phyloP scores from a whole-genome alignment of 805 yeast genomes.

The Yarrowia sp. region DNA sequence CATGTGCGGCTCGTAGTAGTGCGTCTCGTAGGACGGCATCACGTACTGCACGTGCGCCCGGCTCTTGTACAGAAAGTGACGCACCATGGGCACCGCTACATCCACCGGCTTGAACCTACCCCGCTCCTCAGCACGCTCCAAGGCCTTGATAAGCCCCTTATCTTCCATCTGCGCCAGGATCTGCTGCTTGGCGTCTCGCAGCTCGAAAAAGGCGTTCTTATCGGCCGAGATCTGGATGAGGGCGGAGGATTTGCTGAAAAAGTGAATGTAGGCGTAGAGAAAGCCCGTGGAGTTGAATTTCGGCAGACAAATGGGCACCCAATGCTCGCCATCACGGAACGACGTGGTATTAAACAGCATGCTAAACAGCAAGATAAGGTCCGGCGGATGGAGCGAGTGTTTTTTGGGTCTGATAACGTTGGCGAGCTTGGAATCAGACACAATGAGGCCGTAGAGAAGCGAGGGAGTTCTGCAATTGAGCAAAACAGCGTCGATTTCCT shows the following conservation, averaged over 20 bases:
- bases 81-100: conserved; percentile 63
- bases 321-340: conserved; percentile 67
- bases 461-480: conserved; percentile 59
- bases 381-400: conserved; percentile 82
- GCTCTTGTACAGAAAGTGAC: conserved; percentile 83
- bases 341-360: conserved; percentile 68
- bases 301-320: conserved; percentile 95
- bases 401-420: conserved; percentile 76
- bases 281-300: conserved; percentile 89
- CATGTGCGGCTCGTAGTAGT: conserved; percentile 45
- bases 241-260: conserved; percentile 55
- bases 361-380: conserved; percentile 74
- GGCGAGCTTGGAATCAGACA: conserved; percentile 69
- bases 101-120: conserved; percentile 56
- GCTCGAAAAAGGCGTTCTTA: conserved; percentile 77
- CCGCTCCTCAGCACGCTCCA: conserved; percentile 51
- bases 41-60: conserved; percentile 71
- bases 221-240: conserved; percentile 67
- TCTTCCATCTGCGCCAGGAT: conserved; percentile 56
- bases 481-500: conserved; percentile 62
- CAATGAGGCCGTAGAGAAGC: conserved; percentile 76
- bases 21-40: conserved; percentile 54
- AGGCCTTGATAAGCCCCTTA: conserved; percentile 52
- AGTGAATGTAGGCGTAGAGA: conserved; percentile 77
- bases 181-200: conserved; percentile 65